Evolutionary conservation across 306 rosid genomes (phyloP).

Genomic region (Citrullus amarus): DNA sequence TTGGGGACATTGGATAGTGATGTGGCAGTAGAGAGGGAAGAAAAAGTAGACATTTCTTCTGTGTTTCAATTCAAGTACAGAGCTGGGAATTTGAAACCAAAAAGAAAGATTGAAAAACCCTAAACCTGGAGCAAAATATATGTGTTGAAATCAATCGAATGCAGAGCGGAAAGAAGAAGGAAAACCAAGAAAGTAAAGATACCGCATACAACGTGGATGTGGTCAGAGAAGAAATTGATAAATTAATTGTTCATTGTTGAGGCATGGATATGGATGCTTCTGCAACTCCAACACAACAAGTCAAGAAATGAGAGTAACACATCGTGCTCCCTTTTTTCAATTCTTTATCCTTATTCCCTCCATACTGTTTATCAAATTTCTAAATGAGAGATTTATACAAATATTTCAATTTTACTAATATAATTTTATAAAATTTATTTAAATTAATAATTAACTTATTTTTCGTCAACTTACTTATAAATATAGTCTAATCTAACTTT

Average conservation of each 20-base stretch:
- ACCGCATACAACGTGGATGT: background rate
- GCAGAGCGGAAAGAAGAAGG: background rate
- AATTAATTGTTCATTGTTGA: background rate
- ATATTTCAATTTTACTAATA: too few species aligned
- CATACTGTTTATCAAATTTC: too few species aligned
- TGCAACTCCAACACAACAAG: background rate
- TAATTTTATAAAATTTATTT: too few species aligned
- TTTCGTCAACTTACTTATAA: too few species aligned
- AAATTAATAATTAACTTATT: too few species aligned
- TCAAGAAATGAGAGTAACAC: background rate
- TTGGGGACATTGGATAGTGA: constrained; percentile 16
- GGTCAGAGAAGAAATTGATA: background rate
- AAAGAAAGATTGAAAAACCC: background rate
- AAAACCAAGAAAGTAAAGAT: background rate
- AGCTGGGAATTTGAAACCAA: too few species aligned
- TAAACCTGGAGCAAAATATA: background rate
- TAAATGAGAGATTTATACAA: too few species aligned
- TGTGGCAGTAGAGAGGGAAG: background rate
- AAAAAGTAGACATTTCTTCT: background rate
- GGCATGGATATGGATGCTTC: background rate
- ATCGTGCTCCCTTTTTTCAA: too few species aligned
- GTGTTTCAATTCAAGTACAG: background rate
- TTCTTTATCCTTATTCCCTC: too few species aligned
- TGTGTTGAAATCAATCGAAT: background rate
- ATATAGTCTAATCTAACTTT: too few species aligned